Percentiles rank a stretch among this genome's conserved stretches.
Evolutionary conservation across 208 protist genomes (phyloP).

Genomic region (Angomonas desouzai): DNA sequence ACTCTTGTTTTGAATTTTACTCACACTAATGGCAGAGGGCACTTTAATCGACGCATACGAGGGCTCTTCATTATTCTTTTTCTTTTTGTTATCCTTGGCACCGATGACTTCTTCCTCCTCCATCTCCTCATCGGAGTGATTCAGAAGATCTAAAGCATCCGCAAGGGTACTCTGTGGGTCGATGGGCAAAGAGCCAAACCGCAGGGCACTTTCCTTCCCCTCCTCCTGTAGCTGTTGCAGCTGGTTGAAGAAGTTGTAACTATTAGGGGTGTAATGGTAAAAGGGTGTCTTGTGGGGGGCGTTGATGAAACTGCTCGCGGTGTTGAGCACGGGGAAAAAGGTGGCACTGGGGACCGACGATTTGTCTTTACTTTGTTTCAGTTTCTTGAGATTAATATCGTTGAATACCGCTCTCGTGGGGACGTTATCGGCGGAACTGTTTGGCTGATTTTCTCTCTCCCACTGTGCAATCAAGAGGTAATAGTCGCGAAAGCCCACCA

Average conservation of each 20-base stretch:
- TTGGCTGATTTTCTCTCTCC: not conserved
- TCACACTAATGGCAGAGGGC: not conserved
- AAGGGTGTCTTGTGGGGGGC: not conserved
- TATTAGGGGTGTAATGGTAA: conserved; percentile 7
- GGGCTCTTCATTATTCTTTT: not conserved
- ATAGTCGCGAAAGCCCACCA: conserved; percentile 9
- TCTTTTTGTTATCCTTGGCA: not conserved
- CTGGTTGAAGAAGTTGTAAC: not conserved
- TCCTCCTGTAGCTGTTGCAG: not conserved
- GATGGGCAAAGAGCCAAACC: not conserved
- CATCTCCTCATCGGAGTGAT: not conserved
- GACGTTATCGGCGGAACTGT: not conserved
- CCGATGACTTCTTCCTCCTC: not conserved
- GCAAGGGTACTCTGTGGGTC: not conserved
- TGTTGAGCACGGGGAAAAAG: not conserved
- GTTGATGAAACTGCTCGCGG: not conserved
- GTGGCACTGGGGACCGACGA: not conserved
- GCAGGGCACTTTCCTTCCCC: not conserved
- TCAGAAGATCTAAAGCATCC: conserved; percentile 3
- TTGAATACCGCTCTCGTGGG: not conserved
- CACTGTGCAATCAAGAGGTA: not conserved
- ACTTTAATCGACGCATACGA: not conserved
- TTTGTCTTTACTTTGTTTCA: not conserved
- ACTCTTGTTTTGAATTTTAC: not conserved
- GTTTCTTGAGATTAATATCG: not conserved